phyloP scores from a whole-genome alignment of 345 rosid genomes.

The Microcos paniculata region DNA sequence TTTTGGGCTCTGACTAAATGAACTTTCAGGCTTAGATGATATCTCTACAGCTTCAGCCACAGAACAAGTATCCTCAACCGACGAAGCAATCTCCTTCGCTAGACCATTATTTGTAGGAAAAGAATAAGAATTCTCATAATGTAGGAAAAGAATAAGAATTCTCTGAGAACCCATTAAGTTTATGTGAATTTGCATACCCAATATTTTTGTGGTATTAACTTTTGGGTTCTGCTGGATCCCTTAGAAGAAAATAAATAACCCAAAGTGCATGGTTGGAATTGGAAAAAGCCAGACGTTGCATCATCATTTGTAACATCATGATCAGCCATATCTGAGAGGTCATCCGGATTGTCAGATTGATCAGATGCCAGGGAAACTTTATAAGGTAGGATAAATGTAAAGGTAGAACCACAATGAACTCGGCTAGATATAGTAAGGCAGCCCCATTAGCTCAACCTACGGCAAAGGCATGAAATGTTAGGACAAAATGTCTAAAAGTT shows the following conservation, averaged over 20 bases:
- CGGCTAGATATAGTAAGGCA: constrained; percentile 81
- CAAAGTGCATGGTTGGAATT: constrained; percentile 69
- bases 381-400: constrained; percentile 86
- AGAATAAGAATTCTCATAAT: constrained; percentile 36
- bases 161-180: constrained; percentile 36
- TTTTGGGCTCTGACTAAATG: constrained; percentile 38
- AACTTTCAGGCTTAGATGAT: constrained; percentile 50
- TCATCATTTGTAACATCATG: constrained; percentile 58
- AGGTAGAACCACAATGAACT: constrained; percentile 81
- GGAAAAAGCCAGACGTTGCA: constrained; percentile 66
- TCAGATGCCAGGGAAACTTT: constrained; percentile 55
- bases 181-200: constrained; percentile 37
- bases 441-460: constrained; percentile 98
- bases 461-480: constrained; percentile 19
- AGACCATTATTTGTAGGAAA: constrained; percentile 38
- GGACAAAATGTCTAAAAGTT: constrained; percentile 2
- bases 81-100: constrained; percentile 39
- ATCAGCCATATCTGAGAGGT: constrained; percentile 65
- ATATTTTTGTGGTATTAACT: constrained; percentile 32
- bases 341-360: constrained; percentile 75
- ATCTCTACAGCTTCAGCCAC: constrained; percentile 40
- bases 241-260: constrained; percentile 59
- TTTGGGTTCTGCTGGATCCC: constrained; percentile 47
- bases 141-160: no score
- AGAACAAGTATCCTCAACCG: constrained; percentile 57